Evolutionary conservation across 441 rosid genomes (phyloP).

Genomic region (Jatropha podagrica): DNA sequence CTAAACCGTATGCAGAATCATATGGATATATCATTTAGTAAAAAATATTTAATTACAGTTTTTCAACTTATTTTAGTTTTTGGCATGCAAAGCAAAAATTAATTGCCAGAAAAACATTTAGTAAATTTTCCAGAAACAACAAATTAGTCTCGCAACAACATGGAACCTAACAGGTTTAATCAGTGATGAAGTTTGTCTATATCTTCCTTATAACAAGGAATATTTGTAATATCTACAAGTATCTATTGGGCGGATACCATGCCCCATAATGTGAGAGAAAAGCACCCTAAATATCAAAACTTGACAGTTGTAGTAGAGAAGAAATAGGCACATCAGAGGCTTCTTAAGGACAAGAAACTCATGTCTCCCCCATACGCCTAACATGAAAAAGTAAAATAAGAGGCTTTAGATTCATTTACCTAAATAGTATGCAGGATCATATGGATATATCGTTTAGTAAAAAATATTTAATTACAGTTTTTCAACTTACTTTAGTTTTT

Average conservation of each 20-base stretch:
- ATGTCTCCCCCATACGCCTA: not conserved
- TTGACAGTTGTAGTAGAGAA: not conserved
- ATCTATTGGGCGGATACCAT: not conserved
- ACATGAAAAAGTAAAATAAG: not conserved
- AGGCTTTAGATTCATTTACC: not conserved
- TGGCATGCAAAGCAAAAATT: constrained; percentile 5
- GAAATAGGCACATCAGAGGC: not conserved
- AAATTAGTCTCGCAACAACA: not conserved
- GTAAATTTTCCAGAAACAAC: not conserved
- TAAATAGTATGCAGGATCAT: not conserved
- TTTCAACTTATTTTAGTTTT: not conserved
- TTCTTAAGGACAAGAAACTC: not conserved
- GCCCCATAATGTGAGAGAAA: not conserved
- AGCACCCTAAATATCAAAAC: constrained; percentile 3
- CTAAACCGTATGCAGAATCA: not conserved
- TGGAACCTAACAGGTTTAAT: not conserved
- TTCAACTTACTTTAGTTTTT: not conserved
- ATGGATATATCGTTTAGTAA: not conserved
- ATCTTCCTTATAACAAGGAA: not conserved
- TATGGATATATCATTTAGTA: not conserved
- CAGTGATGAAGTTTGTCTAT: not conserved
- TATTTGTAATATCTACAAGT: not conserved
- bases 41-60: not conserved
- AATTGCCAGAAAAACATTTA: not conserved
- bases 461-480: not conserved